Percentiles rank a stretch among this genome's conserved stretches.
Conservation (phyloP, 352 stramenopile genomes). For the Phytophthora idaei region DNA sequence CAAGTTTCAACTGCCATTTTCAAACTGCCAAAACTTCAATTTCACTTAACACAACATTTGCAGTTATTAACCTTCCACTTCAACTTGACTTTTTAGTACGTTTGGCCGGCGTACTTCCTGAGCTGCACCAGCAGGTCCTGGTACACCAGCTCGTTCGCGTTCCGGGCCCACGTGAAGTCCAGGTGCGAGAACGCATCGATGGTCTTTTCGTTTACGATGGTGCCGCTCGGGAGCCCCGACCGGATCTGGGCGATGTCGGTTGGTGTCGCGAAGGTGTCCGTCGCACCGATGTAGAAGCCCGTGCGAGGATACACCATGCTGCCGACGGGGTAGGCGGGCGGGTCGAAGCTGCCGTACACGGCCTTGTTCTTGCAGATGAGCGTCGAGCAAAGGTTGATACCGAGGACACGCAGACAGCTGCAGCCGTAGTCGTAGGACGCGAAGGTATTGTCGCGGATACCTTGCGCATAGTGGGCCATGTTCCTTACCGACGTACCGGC, state of each 20-base stretch:
- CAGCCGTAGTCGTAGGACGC: conserved; percentile 63
- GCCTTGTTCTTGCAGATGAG: conserved; percentile 60
- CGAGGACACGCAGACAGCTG: conserved; percentile 39
- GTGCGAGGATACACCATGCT: conserved; percentile 43
- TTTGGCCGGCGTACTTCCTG: no score
- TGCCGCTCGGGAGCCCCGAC: neutral
- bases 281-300: conserved; percentile 44
- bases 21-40: neutral
- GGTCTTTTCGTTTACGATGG: no score
- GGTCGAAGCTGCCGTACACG: conserved; percentile 50
- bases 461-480: conserved; percentile 58
- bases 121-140: no score
- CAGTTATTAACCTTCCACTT: conserved; percentile 1
- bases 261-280: conserved; percentile 46
- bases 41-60: neutral
- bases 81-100: conserved; percentile 3
- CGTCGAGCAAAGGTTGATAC: conserved; percentile 42
- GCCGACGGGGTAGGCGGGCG: conserved; percentile 27
- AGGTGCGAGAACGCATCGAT: no score
- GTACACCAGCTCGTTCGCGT: no score
- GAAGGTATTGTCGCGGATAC: conserved; percentile 60
- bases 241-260: conserved; percentile 44
- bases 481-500: conserved; percentile 64
- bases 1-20: neutral
- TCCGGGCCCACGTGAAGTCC: no score